Percentiles rank a stretch among this genome's conserved stretches.
Evolutionary conservation across 371 early-diverging fungal species (phyloP).

Genomic region (Apophysomyces trapeziformis): DNA sequence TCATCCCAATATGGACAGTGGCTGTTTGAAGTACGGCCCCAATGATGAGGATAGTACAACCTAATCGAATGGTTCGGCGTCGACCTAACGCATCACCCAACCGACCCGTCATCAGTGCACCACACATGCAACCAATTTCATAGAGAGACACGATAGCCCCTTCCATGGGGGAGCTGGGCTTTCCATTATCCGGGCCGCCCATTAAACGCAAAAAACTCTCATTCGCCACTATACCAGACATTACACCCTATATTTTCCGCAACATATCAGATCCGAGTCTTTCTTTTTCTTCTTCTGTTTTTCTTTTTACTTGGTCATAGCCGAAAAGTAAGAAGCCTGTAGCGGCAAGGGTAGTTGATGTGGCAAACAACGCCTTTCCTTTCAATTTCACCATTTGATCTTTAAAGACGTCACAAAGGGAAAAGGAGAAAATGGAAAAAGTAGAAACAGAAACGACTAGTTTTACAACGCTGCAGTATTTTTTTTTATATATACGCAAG

Average conservation of each 20-base stretch:
- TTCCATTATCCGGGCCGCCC: slow-evolving; percentile 23
- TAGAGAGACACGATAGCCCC: slow-evolving; percentile 34
- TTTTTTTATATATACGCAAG: background rate
- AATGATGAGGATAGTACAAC: slow-evolving; percentile 33
- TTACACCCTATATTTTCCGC: slow-evolving; percentile 28
- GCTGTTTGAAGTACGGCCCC: slow-evolving; percentile 49
- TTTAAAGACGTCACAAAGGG: background rate
- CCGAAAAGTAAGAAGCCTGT: slow-evolving; percentile 42
- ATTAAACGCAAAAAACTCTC: slow-evolving; percentile 28
- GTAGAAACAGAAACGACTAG: background rate
- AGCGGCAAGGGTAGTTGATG: slow-evolving; percentile 39
- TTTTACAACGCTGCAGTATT: background rate
- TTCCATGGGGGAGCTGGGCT: slow-evolving; percentile 18
- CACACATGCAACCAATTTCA: slow-evolving; percentile 39
- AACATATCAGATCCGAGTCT: background rate
- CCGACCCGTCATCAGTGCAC: slow-evolving; percentile 27
- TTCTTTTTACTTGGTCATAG: slow-evolving; percentile 36
- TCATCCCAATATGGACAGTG: slow-evolving; percentile 38
- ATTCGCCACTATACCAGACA: slow-evolving; percentile 42
- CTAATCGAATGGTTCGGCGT: slow-evolving; percentile 35
- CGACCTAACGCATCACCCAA: slow-evolving; percentile 39
- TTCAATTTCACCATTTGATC: slow-evolving; percentile 22
- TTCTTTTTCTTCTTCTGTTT: background rate
- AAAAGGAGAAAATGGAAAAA: background rate
- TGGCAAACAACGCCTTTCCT: slow-evolving; percentile 35